phyloP scores from a whole-genome alignment of 345 rosid genomes.

The Rubroshorea leprosula region DNA sequence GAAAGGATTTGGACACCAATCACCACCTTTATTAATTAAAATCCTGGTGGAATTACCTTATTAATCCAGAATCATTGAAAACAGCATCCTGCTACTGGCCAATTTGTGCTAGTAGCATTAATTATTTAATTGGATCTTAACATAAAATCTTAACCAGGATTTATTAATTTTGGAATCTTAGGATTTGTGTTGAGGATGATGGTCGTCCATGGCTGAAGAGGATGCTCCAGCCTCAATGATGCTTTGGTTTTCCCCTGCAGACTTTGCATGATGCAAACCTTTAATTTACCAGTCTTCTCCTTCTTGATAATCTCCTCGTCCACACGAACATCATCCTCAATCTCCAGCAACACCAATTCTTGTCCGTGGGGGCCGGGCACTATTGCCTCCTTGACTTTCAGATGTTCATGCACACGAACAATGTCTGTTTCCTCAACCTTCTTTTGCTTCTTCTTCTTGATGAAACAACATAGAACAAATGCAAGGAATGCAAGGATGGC shows the following conservation, averaged over 20 bases:
- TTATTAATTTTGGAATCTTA: no score
- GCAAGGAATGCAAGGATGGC: slow-evolving; percentile 39
- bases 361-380: slow-evolving; percentile 51
- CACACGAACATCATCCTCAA: slow-evolving; percentile 52
- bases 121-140: no score
- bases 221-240: slow-evolving; percentile 7
- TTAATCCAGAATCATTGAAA: background rate
- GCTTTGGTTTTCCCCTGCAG: slow-evolving; percentile 3
- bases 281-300: slow-evolving; percentile 19
- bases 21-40: background rate
- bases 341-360: slow-evolving; percentile 32
- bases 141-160: background rate
- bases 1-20: background rate
- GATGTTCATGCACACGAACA: slow-evolving; percentile 44
- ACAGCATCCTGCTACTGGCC: no score
- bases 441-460: slow-evolving; percentile 49
- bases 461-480: slow-evolving; percentile 31
- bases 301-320: slow-evolving; percentile 35
- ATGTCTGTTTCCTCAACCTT: slow-evolving; percentile 21
- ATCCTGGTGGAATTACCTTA: background rate
- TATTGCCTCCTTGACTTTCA: slow-evolving; percentile 48
- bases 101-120: no score
- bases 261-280: slow-evolving; percentile 12
- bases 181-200: background rate
- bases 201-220: background rate